A percentile compares a stretch with the other conserved stretches of the same genome.
Evolutionary conservation across 805 yeast species (phyloP).

Genomic region (Brettanomyces anomalus): DNA sequence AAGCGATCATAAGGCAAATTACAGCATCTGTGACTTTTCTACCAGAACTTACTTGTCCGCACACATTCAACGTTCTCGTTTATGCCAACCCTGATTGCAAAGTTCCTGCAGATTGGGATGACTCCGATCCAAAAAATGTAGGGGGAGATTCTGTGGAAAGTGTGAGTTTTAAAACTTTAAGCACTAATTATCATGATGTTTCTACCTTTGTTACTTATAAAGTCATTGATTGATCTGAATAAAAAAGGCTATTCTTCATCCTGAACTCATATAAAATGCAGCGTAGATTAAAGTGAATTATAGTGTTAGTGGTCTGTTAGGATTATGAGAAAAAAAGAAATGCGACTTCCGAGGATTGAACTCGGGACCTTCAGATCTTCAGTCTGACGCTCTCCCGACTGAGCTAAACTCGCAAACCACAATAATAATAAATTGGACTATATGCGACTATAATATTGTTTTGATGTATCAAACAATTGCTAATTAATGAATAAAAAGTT

Average conservation of each 20-base stretch:
- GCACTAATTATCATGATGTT: constrained; percentile 59
- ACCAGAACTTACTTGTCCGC: constrained; percentile 56
- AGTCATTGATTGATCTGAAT: constrained; percentile 11
- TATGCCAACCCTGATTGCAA: constrained; percentile 61
- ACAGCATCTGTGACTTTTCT: constrained; percentile 81
- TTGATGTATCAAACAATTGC: no score
- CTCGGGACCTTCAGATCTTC: constrained; percentile 7
- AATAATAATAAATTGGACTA: no score
- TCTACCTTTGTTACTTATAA: constrained; percentile 64
- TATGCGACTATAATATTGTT: no score
- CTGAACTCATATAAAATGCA: no score
- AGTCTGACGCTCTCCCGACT: constrained; percentile 7
- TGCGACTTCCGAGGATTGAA: constrained; percentile 7
- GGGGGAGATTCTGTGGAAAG: constrained; percentile 49
- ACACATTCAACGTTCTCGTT: constrained; percentile 79
- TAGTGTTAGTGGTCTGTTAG: no score
- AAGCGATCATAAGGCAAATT: constrained; percentile 77
- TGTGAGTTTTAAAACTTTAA: constrained; percentile 61
- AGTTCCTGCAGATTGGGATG: constrained; percentile 81
- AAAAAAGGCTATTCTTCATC: no score
- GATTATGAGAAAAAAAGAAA: background rate
- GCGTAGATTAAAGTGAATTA: no score
- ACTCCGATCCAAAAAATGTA: constrained; percentile 46
- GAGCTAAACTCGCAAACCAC: constrained; percentile 1
- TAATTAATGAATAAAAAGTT: no score